Conservation (phyloP, 371 early-diverging fungal genomes). For the Entomophthora muscae region DNA sequence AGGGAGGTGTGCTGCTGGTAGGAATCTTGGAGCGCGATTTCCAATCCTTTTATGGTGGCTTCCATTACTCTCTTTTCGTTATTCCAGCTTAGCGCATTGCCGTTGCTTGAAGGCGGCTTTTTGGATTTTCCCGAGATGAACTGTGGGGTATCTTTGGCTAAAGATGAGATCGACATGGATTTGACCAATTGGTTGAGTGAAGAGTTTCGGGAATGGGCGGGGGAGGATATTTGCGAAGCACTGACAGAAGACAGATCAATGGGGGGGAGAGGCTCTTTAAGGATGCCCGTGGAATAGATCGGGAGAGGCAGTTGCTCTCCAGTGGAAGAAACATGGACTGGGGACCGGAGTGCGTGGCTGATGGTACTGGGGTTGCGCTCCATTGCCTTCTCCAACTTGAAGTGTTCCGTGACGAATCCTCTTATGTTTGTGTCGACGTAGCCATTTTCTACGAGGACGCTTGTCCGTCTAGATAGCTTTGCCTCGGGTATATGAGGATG, state of each 20-base stretch:
- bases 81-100: background rate
- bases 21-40: background rate
- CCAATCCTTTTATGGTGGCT: background rate
- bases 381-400: background rate
- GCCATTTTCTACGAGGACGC: background rate
- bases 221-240: background rate
- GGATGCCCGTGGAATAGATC: slow-evolving; percentile 3
- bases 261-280: slow-evolving; percentile 1
- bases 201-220: background rate
- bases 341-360: background rate
- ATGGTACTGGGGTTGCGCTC: background rate
- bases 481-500: background rate
- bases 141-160: slow-evolving; percentile 1
- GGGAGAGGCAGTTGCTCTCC: slow-evolving; percentile 2
- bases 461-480: background rate
- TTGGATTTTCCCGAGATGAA: no score
- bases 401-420: background rate
- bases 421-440: background rate
- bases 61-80: background rate
- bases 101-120: background rate
- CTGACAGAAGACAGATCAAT: background rate
- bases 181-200: background rate
- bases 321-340: background rate
- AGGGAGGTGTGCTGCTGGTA: slow-evolving; percentile 3
- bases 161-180: background rate